phyloP scores from a whole-genome alignment of 129 eudicot genomes.

The Glebionis coronaria region DNA sequence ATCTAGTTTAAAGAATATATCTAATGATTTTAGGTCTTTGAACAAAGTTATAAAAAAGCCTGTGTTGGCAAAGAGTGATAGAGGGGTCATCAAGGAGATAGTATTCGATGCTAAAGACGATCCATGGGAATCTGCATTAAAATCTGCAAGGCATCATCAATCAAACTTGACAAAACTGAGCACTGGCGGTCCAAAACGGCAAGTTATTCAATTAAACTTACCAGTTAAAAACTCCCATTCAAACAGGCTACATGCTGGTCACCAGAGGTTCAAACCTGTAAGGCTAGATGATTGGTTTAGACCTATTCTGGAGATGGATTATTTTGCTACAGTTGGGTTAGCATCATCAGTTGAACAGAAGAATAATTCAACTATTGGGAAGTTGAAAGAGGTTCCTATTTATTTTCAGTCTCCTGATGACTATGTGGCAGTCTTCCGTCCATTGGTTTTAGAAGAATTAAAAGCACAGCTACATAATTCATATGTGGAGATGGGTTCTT shows the following conservation, averaged over 20 bases:
- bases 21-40: slow-evolving; percentile 28
- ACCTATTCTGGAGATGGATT: slow-evolving; percentile 81
- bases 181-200: slow-evolving; percentile 63
- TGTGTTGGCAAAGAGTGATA: slow-evolving; percentile 32
- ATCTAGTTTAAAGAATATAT: slow-evolving; percentile 29
- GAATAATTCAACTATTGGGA: slow-evolving; percentile 22
- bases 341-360: slow-evolving; percentile 42
- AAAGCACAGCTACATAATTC: slow-evolving; percentile 85
- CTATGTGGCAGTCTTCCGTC: slow-evolving; percentile 78
- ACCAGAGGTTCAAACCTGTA: slow-evolving; percentile 66
- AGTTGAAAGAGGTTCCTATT: slow-evolving; percentile 80
- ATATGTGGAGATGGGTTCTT: slow-evolving; percentile 62
- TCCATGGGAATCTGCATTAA: slow-evolving; percentile 72
- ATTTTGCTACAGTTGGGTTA: slow-evolving; percentile 72
- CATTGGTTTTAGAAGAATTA: slow-evolving; percentile 87
- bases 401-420: slow-evolving; percentile 70
- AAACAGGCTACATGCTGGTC: slow-evolving; percentile 38
- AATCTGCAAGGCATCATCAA: slow-evolving; percentile 57
- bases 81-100: slow-evolving; percentile 41
- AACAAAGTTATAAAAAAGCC: slow-evolving; percentile 30
- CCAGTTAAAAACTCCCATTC: slow-evolving; percentile 48
- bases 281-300: slow-evolving; percentile 88
- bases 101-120: slow-evolving; percentile 66
- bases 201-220: slow-evolving; percentile 67
- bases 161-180: slow-evolving; percentile 41